Evolutionary conservation across 78 protist species (phyloP), one percentile per base, ranked within the genome.

Genomic region (Dictyostelium brefeldianum): DNA sequence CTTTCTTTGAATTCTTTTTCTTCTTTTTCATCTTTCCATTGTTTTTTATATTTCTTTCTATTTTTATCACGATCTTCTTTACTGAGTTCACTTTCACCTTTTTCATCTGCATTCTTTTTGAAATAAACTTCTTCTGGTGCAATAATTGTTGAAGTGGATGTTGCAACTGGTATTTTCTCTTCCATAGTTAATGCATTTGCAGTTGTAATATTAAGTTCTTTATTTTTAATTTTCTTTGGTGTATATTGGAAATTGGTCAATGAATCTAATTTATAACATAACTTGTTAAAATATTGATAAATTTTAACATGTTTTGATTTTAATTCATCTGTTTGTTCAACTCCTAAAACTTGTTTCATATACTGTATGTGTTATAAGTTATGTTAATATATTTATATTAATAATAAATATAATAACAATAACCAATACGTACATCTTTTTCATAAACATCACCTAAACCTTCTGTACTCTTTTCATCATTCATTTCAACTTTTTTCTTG

Each of bases 81-180:
- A 10, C 43, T 64, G 25, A 64, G 5, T 50, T 87, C 93, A 31
- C 78, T 51, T 36, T 77, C 69, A 51, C 93, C 93, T 17, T 56
- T 59, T 65, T 87, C 84, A 50, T 87, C 93, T 1, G 93, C 93
- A 77, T 59, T 43, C 65, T 87, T 67, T 51, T 87, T 87, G 41
- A 77, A 77, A 83, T 94, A 94, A 18, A 94, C 90, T 29, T 94
- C 96, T 51, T 90, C 75, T 46, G 96, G 96, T 41, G 96, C 96
- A 51, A 94, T 80, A 17, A 81, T 9, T 7, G 80, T 29, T 54
- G 78, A 65, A 7, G 74, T 54, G 12, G 77, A 70, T 20, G 89
- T 22, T 14, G 94, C 96, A 50, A 74, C 25, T 53, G 96, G 96
- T 36, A 90, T 20, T 29, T 71, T 71, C 81, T 94, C 96, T 73